Evolutionary conservation across 495 filamentous ascomycete genomes (phyloP), one percentile per base, ranked within the genome.

Genomic region (Annulohypoxylon maeteangense): DNA sequence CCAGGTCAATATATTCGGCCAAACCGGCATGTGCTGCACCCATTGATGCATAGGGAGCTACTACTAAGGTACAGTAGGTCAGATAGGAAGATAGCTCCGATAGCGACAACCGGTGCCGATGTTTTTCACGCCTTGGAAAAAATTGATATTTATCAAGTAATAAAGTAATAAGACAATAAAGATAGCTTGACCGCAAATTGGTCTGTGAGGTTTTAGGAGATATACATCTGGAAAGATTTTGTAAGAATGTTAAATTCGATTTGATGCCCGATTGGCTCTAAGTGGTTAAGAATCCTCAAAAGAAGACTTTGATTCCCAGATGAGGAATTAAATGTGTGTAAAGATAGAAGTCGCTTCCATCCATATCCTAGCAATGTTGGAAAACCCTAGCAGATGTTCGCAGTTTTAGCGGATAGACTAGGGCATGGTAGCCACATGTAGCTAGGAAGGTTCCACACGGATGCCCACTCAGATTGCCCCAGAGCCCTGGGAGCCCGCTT

Each of bases 381-480:
- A n/a, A 18, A 42, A 53, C 22, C 47, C 51, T 38, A 57, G 64
- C 59, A 59, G 44, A 44, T 36, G 65, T 65, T 72, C 64, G 65
- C 61, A 61, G 65, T 34, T 38, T 48, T 68, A 65, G 60, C 70
- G 65, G 54, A 47, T 14, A 53, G 42, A 55, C 70, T 72, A 68
- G 70, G 54, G 60, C 48, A 38, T 58, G 32, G 47, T 60, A 65
- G 25, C 70, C 61, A 72, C 59, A 67, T 67, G 20, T 50, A 68
- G 64, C 58, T 72, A 68, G 63, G 27, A 25, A 7, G 16, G 14
- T 12, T 25, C 69, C 65, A 64, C 65, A 55, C 47, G 31, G 59
- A 58, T 29, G 23, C 32, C 69, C 65, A 64, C 65, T 60, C 40
- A 34, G 59, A 58, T 36, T 23, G 68, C 51, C 62, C 51, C 62